Evolutionary conservation across 1,284 basidiomycete genomes (phyloP).

Genomic region (Marasmius tenuissimus): DNA sequence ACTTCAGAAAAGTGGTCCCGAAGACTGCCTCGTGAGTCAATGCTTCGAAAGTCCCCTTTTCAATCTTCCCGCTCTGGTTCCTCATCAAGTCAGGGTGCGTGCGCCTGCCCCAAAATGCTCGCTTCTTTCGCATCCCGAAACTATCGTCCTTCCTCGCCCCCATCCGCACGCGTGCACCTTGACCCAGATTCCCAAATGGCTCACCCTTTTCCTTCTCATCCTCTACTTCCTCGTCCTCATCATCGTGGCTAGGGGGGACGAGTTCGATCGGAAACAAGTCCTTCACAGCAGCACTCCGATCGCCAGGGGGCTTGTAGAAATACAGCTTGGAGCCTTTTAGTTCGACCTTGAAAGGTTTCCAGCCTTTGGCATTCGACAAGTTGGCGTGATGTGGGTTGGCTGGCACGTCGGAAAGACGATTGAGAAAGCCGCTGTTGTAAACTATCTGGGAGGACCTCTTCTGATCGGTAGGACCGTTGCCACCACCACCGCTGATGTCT

Average conservation of each 20-base stretch:
- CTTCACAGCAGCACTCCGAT: conserved; percentile 60
- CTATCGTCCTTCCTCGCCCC: conserved; percentile 32
- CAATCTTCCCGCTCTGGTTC: conserved; percentile 41
- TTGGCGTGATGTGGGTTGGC: conserved; percentile 30
- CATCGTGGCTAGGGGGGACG: conserved; percentile 33
- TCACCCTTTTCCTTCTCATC: conserved; percentile 39
- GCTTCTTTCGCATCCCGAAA: conserved; percentile 48
- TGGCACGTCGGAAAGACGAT: conserved; percentile 58
- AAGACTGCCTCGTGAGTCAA: conserved; percentile 79
- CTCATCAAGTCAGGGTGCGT: conserved; percentile 70
- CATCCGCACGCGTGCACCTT: conserved; percentile 7
- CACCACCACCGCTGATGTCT: conserved; percentile 14
- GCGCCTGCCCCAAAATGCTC: conserved; percentile 77
- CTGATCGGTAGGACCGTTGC: conserved; percentile 26
- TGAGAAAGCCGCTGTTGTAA: conserved; percentile 72
- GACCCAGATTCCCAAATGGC: conserved; percentile 16
- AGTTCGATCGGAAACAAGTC: conserved; percentile 70
- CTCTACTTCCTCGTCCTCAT: conserved; percentile 38
- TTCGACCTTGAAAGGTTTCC: conserved; percentile 83
- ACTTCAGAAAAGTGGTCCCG: conserved; percentile 57
- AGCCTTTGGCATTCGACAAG: conserved; percentile 54
- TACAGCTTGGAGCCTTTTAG: conserved; percentile 79
- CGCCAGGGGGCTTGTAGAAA: conserved; percentile 79
- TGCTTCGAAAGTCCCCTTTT: conserved; percentile 72
- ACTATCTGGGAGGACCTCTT: conserved; percentile 77